Percentiles rank a stretch among this genome's conserved stretches.
phyloP scores from a whole-genome alignment of 1,284 basidiomycete genomes.

The Ustilago trichophora region DNA sequence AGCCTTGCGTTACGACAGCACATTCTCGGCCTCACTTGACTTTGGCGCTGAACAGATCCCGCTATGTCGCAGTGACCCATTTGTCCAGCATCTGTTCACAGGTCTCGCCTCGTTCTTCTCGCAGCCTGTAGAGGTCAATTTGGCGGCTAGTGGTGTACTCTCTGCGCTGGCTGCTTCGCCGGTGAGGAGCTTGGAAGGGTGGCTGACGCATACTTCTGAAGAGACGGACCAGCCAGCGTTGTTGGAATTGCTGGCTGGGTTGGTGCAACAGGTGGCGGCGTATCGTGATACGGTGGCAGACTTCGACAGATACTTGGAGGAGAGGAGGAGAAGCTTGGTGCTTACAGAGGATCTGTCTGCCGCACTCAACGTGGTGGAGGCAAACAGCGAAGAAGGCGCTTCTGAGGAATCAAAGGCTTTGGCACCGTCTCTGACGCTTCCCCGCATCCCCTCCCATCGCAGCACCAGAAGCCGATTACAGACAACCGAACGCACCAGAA shows the following conservation, averaged over 20 bases:
- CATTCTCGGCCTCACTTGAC: conserved; percentile 25
- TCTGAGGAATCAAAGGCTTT: neutral
- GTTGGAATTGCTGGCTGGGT: conserved; percentile 35
- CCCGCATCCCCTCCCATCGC: conserved; percentile 1
- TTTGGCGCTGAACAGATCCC: conserved; percentile 57
- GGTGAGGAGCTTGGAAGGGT: conserved; percentile 83
- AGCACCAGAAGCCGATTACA: conserved; percentile 1
- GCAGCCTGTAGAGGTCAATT: conserved; percentile 84
- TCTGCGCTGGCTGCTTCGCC: conserved; percentile 82
- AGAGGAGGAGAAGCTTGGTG: conserved; percentile 85
- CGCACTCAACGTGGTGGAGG: conserved; percentile 71
- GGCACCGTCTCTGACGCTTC: conserved; percentile 19
- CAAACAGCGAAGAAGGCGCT: neutral
- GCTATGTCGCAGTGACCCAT: conserved; percentile 80
- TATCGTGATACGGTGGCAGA: conserved; percentile 78
- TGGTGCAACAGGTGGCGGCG: conserved; percentile 72
- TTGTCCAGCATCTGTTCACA: conserved; percentile 78
- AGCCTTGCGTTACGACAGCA: conserved; percentile 65
- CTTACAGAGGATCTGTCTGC: conserved; percentile 93
- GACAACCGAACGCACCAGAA: conserved; percentile 4
- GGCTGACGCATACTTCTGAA: conserved; percentile 75
- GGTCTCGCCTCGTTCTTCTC: conserved; percentile 81
- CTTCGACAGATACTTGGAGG: conserved; percentile 84
- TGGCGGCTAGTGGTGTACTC: conserved; percentile 84
- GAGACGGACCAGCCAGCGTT: conserved; percentile 68